Evolutionary conservation across 1,139 yeast genomes (phyloP), one percentile per base, ranked within the genome.

Genomic region (Debaryomyces nepalensis): DNA sequence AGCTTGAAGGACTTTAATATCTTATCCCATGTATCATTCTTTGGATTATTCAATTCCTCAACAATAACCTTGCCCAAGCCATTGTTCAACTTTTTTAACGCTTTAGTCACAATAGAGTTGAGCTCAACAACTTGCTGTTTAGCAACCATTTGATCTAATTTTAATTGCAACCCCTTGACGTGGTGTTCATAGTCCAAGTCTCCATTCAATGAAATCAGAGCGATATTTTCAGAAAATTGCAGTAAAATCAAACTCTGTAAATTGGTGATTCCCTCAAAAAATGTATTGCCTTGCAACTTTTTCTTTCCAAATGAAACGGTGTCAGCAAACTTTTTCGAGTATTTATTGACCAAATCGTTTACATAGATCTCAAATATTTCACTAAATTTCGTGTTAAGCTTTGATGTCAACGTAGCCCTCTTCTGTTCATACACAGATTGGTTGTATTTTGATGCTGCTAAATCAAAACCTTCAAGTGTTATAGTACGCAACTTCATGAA

Each of bases 371-470:
- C 72, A 53, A 75, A 74, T n/a, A 81, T 61, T 23, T 67, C 72
- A 26, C 61, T 59, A 37, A 81, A 69, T 46, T 70, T 70, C 0
- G 47, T 49, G 44, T 77, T 70, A 23, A 87, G 63, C 49, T 77
- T 79, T 3, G 61, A 63, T 2, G 57, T 45, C 45, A 91, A 70
- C 9, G 68, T 70, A 1, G 52, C 51, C 42, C 84, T 75, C 56
- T 85, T 85, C 41, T 82, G 84, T 37, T 70, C 60, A 60, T 86
- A 90, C 2, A 89, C 93, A 1, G 75, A 50, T 36, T 72, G 67
- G 43, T 81, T 76, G 59, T 91, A 91, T 42, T 89, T 80, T 1
- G 91, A 75, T 1, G 97, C 97, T 46, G 75, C 73, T 10, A 70
- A 55, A 55, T 88, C 95, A 58, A 79, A 91, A 14, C 70, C 64